Evolutionary conservation across 306 rosid genomes (phyloP).

Genomic region (Mimosa pudica): DNA sequence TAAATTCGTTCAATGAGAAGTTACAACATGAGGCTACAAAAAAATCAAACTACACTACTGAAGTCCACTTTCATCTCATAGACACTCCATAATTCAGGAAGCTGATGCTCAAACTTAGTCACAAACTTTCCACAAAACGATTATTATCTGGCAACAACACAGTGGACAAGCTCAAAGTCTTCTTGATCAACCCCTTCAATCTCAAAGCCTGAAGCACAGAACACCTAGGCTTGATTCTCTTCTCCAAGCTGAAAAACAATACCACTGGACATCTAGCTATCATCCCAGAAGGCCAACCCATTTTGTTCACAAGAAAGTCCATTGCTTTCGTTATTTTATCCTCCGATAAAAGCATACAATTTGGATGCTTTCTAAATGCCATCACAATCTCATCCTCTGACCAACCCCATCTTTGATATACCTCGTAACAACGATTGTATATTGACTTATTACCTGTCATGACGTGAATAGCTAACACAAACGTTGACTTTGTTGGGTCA

Average conservation of each 20-base stretch:
- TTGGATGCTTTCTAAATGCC: conserved; percentile 38
- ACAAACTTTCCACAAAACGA: conserved; percentile 31
- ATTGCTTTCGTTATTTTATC: conserved; percentile 33
- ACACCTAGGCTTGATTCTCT: conserved; percentile 38
- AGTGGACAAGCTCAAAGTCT: conserved; percentile 28
- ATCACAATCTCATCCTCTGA: conserved; percentile 26
- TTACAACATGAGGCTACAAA: not conserved
- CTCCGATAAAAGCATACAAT: conserved; percentile 35
- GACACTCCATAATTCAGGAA: conserved; percentile 34
- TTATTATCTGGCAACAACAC: conserved; percentile 23
- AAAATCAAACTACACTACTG: conserved; percentile 20
- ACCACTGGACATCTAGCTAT: conserved; percentile 35
- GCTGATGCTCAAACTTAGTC: conserved; percentile 20
- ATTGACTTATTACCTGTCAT: conserved; percentile 30
- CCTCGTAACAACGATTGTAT: conserved; percentile 29
- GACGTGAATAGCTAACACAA: conserved; percentile 30
- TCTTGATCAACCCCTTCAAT: conserved; percentile 37
- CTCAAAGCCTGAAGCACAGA: conserved; percentile 24
- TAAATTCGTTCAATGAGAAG: not conserved
- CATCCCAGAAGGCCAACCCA: conserved; percentile 37
- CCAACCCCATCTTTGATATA: conserved; percentile 39
- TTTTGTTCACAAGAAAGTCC: conserved; percentile 37
- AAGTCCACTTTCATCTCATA: conserved; percentile 33
- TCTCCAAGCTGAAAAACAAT: conserved; percentile 34
- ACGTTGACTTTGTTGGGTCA: conserved; percentile 30